Conservation (phyloP, 2,329 filamentous ascomycete genomes). For the Dactylellina drechsleri region DNA sequence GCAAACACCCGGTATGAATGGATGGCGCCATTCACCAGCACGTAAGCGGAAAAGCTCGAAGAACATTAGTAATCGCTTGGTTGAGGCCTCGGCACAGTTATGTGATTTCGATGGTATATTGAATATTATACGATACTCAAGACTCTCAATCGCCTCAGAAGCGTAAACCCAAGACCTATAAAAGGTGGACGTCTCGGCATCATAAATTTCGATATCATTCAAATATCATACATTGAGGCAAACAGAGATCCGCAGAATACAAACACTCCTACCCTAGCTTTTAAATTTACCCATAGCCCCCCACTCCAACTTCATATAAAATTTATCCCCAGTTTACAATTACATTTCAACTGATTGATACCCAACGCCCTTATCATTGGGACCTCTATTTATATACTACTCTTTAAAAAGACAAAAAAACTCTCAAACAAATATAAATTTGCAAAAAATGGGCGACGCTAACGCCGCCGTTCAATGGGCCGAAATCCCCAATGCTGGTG, state of each 20-base stretch:
- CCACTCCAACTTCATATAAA: too few species aligned
- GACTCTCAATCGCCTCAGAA: too few species aligned
- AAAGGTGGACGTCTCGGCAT: too few species aligned
- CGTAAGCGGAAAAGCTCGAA: conserved; percentile 25
- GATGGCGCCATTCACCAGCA: conserved; percentile 13
- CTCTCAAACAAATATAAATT: not conserved
- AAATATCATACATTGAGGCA: too few species aligned
- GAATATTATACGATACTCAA: not conserved
- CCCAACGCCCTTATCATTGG: too few species aligned
- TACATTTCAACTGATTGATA: too few species aligned
- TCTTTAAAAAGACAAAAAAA: conserved; percentile 9
- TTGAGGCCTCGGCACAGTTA: not conserved
- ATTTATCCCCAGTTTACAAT: too few species aligned
- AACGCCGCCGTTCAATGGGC: conserved; percentile 22
- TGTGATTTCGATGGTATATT: not conserved
- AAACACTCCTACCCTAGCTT: too few species aligned
- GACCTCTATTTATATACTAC: not conserved
- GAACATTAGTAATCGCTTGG: conserved; percentile 27
- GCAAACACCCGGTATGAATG: conserved; percentile 26
- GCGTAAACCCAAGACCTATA: too few species aligned
- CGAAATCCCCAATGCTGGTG: conserved; percentile 32
- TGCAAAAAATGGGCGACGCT: conserved; percentile 11
- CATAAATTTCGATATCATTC: too few species aligned
- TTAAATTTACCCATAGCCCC: too few species aligned
- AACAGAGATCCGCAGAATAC: too few species aligned